Evolutionary conservation across 495 filamentous ascomycete species (phyloP).

Genomic region (Neurospora sp.): DNA sequence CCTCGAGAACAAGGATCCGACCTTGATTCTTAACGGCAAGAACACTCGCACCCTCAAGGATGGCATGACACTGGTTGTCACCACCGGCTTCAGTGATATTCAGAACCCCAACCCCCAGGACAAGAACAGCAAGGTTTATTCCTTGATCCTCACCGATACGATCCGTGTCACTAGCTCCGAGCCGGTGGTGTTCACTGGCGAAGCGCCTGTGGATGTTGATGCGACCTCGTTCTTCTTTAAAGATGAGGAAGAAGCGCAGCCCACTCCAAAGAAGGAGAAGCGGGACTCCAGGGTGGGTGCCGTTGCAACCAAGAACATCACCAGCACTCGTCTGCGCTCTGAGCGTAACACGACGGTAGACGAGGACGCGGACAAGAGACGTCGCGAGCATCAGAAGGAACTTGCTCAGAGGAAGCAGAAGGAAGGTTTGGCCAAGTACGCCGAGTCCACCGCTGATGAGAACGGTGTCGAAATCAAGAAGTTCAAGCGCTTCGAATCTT

Average conservation of each 20-base stretch:
- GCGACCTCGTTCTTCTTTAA: conserved; percentile 96
- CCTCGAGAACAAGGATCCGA: conserved; percentile 77
- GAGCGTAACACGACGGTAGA: conserved; percentile 78
- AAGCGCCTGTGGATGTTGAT: conserved; percentile 81
- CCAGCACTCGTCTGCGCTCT: conserved; percentile 84
- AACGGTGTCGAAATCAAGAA: conserved; percentile 91
- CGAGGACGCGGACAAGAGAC: conserved; percentile 79
- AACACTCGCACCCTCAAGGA: conserved; percentile 75
- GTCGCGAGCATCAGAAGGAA: conserved; percentile 88
- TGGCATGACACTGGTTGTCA: conserved; percentile 91
- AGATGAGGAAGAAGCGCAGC: conserved; percentile 66
- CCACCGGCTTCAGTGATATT: conserved; percentile 78
- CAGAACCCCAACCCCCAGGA: conserved; percentile 74
- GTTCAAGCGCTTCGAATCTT: conserved; percentile 98
- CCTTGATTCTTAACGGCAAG: conserved; percentile 74
- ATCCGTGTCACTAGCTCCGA: conserved; percentile 73
- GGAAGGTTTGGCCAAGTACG: conserved; percentile 74
- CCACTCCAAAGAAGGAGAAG: conserved; percentile 66
- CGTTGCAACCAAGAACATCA: conserved; percentile 82
- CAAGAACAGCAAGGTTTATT: conserved; percentile 77
- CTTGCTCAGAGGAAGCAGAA: conserved; percentile 79
- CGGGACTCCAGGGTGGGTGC: conserved; percentile 72
- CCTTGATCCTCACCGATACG: conserved; percentile 84
- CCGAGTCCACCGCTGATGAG: conserved; percentile 66
- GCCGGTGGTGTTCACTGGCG: conserved; percentile 82